These are phyloP conservation scores for Zymoseptoria crescenta DNA, from an alignment of 2,329 filamentous ascomycete species.

Conservation along the genomic window DNA sequence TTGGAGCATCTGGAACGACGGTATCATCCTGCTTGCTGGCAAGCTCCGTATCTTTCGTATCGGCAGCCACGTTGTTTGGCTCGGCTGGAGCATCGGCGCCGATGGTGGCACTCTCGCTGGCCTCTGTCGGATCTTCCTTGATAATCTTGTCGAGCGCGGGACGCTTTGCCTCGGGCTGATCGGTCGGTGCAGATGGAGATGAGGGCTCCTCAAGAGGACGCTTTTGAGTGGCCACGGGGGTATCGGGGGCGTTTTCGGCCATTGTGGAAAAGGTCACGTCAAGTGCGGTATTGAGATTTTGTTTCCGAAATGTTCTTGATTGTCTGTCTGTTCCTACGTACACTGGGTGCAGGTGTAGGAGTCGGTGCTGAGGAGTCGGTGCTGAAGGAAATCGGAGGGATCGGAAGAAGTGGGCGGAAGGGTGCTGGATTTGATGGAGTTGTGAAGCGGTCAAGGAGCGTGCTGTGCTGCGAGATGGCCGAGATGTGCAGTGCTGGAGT, in stretches of 20 bases:
- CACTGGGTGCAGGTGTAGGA: slow-evolving; percentile 4
- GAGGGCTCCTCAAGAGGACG: slow-evolving; percentile 95
- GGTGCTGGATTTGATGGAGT: slow-evolving; percentile 6
- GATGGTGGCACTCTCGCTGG: slow-evolving; percentile 20
- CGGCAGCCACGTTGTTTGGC: slow-evolving; percentile 26
- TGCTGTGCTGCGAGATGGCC: slow-evolving; percentile 4
- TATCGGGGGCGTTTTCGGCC: slow-evolving; percentile 34
- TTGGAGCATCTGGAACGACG: slow-evolving; percentile 55
- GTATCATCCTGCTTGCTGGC: slow-evolving; percentile 59
- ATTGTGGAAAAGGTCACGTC: slow-evolving; percentile 11
- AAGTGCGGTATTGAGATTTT: slow-evolving; percentile 1
- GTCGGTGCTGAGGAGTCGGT: slow-evolving; percentile 7
- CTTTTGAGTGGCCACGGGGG: slow-evolving; percentile 62
- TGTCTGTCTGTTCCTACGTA: slow-evolving; percentile 17
- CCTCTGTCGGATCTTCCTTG: slow-evolving; percentile 50
- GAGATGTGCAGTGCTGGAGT: slow-evolving; percentile 3
- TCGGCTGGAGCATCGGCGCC: slow-evolving; percentile 15
- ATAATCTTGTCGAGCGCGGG: slow-evolving; percentile 89
- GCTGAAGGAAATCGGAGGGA: slow-evolving; percentile 7
- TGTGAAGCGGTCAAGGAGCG: slow-evolving; percentile 10
- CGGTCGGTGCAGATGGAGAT: slow-evolving; percentile 80
- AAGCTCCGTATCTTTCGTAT: slow-evolving; percentile 37
- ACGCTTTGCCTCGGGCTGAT: slow-evolving; percentile 95
- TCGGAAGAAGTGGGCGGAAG: slow-evolving; percentile 1
- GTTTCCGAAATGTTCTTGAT: slow-evolving; percentile 7